Percentiles rank a stretch among this genome's conserved stretches.
Conservation (phyloP, 2,329 filamentous ascomycete genomes). For the Alternaria angustiovoidea region DNA sequence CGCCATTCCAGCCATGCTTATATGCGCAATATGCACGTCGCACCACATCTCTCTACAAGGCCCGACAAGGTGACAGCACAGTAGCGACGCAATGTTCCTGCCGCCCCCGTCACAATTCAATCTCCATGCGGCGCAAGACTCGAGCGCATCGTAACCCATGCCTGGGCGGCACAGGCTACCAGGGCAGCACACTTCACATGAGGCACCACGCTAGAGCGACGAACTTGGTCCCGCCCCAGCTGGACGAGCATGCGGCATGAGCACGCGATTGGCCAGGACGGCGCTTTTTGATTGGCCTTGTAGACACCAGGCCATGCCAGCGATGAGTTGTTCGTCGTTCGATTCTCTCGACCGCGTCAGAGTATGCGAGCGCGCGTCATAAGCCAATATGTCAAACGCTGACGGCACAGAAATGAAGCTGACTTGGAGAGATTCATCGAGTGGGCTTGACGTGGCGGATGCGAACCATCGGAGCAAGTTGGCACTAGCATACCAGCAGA, state of each 20-base stretch:
- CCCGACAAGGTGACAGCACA: conserved; percentile 29
- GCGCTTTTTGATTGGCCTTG: conserved; percentile 30
- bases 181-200: conserved; percentile 31
- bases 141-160: conserved; percentile 28
- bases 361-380: conserved; percentile 37
- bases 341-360: conserved; percentile 25
- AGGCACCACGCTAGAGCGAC: conserved; percentile 23
- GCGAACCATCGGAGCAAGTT: conserved; percentile 1
- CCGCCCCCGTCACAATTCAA: conserved; percentile 30
- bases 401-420: conserved; percentile 34
- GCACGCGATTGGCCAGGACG: conserved; percentile 12
- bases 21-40: conserved; percentile 37
- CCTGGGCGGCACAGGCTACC: conserved; percentile 11
- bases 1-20: conserved; percentile 34
- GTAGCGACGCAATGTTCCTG: conserved; percentile 25
- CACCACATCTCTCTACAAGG: conserved; percentile 26
- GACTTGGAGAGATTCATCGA: conserved; percentile 11
- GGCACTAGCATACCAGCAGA: background rate
- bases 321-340: conserved; percentile 46
- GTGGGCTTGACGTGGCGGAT: conserved; percentile 22
- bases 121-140: conserved; percentile 22
- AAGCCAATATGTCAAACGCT: conserved; percentile 11
- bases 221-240: conserved; percentile 18
- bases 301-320: conserved; percentile 27
- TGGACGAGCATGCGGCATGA: conserved; percentile 18